Percentiles rank a stretch among this genome's conserved stretches.
Conservation (phyloP, 768 basidiomycete genomes). For the Ramaria sp. region DNA sequence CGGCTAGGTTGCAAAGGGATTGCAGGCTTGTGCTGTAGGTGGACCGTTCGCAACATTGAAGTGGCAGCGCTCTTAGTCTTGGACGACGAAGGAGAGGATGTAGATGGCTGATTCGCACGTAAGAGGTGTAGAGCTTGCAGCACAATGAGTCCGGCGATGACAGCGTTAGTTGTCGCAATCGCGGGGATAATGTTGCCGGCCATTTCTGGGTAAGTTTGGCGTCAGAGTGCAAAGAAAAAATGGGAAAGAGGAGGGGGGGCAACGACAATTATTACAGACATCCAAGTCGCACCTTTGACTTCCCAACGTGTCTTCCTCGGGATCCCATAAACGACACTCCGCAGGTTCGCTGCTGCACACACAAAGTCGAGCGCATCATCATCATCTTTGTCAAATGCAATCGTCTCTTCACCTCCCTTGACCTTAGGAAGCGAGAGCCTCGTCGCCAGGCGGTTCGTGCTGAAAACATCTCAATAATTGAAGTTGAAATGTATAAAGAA, state of each 20-base stretch:
- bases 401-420: slow-evolving; percentile 52
- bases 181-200: slow-evolving; percentile 99
- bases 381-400: slow-evolving; percentile 96
- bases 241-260: not conserved
- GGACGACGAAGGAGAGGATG: slow-evolving; percentile 32
- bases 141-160: slow-evolving; percentile 91
- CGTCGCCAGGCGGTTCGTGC: slow-evolving; percentile 67
- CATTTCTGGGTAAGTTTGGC: slow-evolving; percentile 57
- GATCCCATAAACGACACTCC: slow-evolving; percentile 86
- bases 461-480: slow-evolving; percentile 21
- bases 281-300: slow-evolving; percentile 61
- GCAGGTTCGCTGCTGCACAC: slow-evolving; percentile 86
- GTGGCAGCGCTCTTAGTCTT: not conserved
- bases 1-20: slow-evolving; percentile 67
- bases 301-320: slow-evolving; percentile 88
- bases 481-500: not conserved
- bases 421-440: slow-evolving; percentile 29
- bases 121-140: slow-evolving; percentile 84
- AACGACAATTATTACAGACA: not conserved
- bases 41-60: slow-evolving; percentile 56
- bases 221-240: not conserved
- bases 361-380: slow-evolving; percentile 96
- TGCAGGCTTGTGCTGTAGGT: slow-evolving; percentile 64
- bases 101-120: slow-evolving; percentile 19
- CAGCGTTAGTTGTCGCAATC: slow-evolving; percentile 97